A percentile compares a stretch with the other conserved stretches of the same genome.
Conservation (phyloP, 768 basidiomycete species). For the Mycena leptocephala region DNA sequence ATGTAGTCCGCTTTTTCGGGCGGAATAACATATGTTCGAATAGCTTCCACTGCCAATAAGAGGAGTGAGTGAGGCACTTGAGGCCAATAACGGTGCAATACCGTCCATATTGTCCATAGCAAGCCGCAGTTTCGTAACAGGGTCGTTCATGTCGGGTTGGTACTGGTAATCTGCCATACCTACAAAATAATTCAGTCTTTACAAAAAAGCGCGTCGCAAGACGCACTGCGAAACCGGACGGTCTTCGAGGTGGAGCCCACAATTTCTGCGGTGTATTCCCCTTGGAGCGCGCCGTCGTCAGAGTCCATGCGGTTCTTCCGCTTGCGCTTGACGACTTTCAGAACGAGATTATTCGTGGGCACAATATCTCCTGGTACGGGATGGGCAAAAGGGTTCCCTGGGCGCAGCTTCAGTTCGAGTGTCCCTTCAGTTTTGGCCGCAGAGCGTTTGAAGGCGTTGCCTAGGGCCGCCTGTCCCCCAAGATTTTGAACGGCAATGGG, state of each 20-base stretch:
- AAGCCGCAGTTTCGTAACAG: constrained; percentile 75
- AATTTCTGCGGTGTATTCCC: constrained; percentile 84
- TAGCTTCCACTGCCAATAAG: constrained; percentile 74
- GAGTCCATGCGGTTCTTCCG: constrained; percentile 42
- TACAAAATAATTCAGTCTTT: constrained; percentile 45
- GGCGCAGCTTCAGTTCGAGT: constrained; percentile 84
- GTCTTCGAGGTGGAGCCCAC: constrained; percentile 87
- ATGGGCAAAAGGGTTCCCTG: constrained; percentile 85
- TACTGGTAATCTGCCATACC: constrained; percentile 97
- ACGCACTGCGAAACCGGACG: constrained; percentile 91
- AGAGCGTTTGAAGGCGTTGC: constrained; percentile 83
- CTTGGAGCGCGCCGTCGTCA: constrained; percentile 57
- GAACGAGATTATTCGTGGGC: constrained; percentile 83
- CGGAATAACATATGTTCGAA: constrained; percentile 80
- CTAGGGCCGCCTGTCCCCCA: constrained; percentile 80
- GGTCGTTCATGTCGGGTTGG: constrained; percentile 81
- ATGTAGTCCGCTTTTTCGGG: constrained; percentile 78
- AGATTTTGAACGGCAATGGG: constrained; percentile 75
- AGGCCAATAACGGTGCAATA: constrained; percentile 50
- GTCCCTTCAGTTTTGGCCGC: constrained; percentile 74
- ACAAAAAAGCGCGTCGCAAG: not conserved
- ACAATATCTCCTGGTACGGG: constrained; percentile 89
- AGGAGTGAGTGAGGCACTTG: constrained; percentile 3
- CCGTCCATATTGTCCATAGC: constrained; percentile 90
- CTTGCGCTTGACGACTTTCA: constrained; percentile 87